Evolutionary conservation across 1,284 basidiomycete genomes (phyloP).

Genomic region (Ustilago crameri): DNA sequence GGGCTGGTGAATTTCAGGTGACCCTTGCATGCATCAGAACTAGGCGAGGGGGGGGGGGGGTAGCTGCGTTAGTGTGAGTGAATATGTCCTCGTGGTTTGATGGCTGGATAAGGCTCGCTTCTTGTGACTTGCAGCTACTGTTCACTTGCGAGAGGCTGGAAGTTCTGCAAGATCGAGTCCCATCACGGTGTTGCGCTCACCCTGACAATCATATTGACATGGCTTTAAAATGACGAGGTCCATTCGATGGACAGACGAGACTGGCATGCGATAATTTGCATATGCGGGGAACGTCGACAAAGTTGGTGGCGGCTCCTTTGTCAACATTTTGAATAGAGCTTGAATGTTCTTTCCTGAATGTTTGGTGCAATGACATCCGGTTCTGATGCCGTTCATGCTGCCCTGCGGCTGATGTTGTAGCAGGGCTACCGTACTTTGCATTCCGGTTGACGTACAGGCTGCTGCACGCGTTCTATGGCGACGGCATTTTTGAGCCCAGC

Average conservation of each 20-base stretch:
- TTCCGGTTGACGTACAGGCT: too few species aligned
- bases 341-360: too few species aligned
- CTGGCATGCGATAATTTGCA: background rate
- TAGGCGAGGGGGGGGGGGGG: slow-evolving; percentile 25
- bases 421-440: too few species aligned
- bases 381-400: too few species aligned
- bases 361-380: too few species aligned
- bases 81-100: background rate
- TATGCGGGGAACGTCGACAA: slow-evolving; percentile 5
- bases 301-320: background rate
- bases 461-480: too few species aligned
- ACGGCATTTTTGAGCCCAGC: too few species aligned
- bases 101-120: background rate
- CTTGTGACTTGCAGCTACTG: background rate
- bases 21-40: slow-evolving; percentile 35
- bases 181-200: too few species aligned
- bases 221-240: slow-evolving; percentile 22
- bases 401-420: background rate
- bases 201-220: background rate
- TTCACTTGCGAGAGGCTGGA: too few species aligned
- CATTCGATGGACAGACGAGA: slow-evolving; percentile 14
- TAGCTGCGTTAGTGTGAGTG: slow-evolving; percentile 10
- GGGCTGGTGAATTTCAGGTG: background rate
- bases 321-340: too few species aligned
- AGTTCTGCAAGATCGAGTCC: too few species aligned